Conservation (phyloP, 1,284 basidiomycete genomes). For the Sporisorium scitamineum region DNA sequence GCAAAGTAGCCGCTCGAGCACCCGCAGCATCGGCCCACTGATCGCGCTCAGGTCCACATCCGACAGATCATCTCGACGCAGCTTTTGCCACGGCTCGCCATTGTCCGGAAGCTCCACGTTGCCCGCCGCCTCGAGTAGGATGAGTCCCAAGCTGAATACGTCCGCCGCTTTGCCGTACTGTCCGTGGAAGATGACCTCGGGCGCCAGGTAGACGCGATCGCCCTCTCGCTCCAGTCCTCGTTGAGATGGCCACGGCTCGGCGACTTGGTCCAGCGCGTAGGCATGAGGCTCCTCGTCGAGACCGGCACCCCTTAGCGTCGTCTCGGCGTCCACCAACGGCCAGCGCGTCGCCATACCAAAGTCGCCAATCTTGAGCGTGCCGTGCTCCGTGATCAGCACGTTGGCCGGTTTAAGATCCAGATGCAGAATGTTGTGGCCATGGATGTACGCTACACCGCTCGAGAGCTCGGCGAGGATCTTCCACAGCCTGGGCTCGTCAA, state of each 20-base stretch:
- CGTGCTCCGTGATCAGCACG: slow-evolving; percentile 88
- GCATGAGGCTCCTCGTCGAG: slow-evolving; percentile 33
- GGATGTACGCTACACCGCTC: slow-evolving; percentile 84
- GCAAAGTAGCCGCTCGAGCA: slow-evolving; percentile 57
- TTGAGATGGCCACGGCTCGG: slow-evolving; percentile 21
- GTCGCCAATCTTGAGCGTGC: slow-evolving; percentile 96
- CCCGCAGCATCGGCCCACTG: slow-evolving; percentile 58
- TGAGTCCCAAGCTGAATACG: slow-evolving; percentile 96
- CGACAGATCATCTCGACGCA: slow-evolving; percentile 90
- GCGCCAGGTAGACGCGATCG: slow-evolving; percentile 97
- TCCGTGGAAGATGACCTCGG: slow-evolving; percentile 88
- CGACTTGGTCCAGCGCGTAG: slow-evolving; percentile 20
- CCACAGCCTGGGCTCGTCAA: slow-evolving; percentile 96
- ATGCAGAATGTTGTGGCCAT: slow-evolving; percentile 88
- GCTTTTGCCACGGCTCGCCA: slow-evolving; percentile 94
- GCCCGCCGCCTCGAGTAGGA: slow-evolving; percentile 91
- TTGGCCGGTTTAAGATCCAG: slow-evolving; percentile 98
- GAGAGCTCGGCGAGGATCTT: slow-evolving; percentile 93
- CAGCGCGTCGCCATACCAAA: slow-evolving; percentile 77
- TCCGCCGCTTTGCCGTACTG: slow-evolving; percentile 93
- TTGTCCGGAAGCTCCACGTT: slow-evolving; percentile 96
- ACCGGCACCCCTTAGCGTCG: slow-evolving; percentile 60
- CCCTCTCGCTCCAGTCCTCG: slow-evolving; percentile 80
- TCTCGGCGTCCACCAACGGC: slow-evolving; percentile 59
- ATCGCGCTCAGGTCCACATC: slow-evolving; percentile 82